Conservation (phyloP, 1,284 basidiomycete genomes). For the Limonomyces culmigenus region DNA sequence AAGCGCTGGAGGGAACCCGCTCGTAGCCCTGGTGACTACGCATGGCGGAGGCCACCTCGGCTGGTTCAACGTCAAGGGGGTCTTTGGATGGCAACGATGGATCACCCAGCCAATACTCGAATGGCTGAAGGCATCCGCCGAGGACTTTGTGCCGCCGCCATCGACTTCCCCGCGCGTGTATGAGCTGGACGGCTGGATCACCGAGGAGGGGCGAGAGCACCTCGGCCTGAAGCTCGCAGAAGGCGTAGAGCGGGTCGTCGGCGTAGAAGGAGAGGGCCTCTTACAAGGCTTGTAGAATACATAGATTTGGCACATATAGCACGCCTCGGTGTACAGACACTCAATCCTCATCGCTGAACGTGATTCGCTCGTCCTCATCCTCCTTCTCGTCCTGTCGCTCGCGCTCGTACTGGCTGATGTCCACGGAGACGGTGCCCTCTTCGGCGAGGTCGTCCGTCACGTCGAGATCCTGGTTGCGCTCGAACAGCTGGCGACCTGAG, state of each 20-base stretch:
- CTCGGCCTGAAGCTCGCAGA: slow-evolving; percentile 30
- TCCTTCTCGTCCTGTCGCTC: slow-evolving; percentile 41
- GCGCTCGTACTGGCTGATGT: slow-evolving; percentile 76
- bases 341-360: slow-evolving; percentile 75
- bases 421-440: slow-evolving; percentile 74
- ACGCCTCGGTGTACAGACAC: not conserved
- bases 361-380: slow-evolving; percentile 38
- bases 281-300: slow-evolving; percentile 21
- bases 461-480: slow-evolving; percentile 58
- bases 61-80: slow-evolving; percentile 57
- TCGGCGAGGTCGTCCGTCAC: slow-evolving; percentile 62
- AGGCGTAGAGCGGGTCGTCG: slow-evolving; percentile 19
- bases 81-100: slow-evolving; percentile 43
- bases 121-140: slow-evolving; percentile 47
- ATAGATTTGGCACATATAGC: not conserved
- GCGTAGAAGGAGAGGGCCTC: slow-evolving; percentile 19
- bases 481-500: slow-evolving; percentile 78
- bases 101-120: slow-evolving; percentile 56
- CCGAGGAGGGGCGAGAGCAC: slow-evolving; percentile 31
- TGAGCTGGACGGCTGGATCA: slow-evolving; percentile 39
- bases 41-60: slow-evolving; percentile 83
- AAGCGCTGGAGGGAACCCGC: slow-evolving; percentile 32
- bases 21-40: slow-evolving; percentile 63
- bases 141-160: slow-evolving; percentile 26
- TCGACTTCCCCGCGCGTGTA: slow-evolving; percentile 16